Conservation (phyloP, 108 stramenopile species). For the Schizochytrium sp. region DNA sequence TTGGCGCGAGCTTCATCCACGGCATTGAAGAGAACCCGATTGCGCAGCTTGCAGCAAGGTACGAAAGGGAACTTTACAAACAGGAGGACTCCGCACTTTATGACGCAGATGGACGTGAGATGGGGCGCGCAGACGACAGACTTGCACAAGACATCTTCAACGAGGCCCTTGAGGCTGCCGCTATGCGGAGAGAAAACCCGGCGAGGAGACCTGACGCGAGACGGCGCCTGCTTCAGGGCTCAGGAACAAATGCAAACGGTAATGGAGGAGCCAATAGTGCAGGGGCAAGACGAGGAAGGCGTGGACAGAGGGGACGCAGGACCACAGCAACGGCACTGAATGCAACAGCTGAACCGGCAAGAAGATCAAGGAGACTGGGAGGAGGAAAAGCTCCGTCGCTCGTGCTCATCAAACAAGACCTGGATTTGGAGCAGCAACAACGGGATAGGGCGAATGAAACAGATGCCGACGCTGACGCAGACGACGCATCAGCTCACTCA, state of each 20-base stretch:
- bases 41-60: conserved; percentile 63
- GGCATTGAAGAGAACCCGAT: conserved; percentile 83
- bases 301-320: background rate
- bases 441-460: conserved; percentile 15
- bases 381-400: conserved; percentile 18
- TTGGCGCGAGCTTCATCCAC: conserved; percentile 88
- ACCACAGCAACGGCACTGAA: background rate
- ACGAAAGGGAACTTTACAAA: conserved; percentile 65
- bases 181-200: conserved; percentile 1
- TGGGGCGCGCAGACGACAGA: conserved; percentile 63
- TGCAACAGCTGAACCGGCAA: background rate
- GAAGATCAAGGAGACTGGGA: background rate
- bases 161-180: conserved; percentile 64
- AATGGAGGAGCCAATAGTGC: too few species aligned
- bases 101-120: conserved; percentile 64
- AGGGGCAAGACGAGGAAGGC: too few species aligned
- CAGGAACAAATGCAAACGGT: too few species aligned
- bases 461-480: conserved; percentile 23
- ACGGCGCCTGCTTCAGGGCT: background rate
- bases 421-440: background rate
- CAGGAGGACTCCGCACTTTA: conserved; percentile 69
- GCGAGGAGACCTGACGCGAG: conserved; percentile 9
- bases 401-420: conserved; percentile 29
- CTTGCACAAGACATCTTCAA: conserved; percentile 72
- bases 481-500: background rate